Evolutionary conservation across 2,329 filamentous ascomycete species (phyloP).

Genomic region (Colletotrichum ledebouriae): DNA sequence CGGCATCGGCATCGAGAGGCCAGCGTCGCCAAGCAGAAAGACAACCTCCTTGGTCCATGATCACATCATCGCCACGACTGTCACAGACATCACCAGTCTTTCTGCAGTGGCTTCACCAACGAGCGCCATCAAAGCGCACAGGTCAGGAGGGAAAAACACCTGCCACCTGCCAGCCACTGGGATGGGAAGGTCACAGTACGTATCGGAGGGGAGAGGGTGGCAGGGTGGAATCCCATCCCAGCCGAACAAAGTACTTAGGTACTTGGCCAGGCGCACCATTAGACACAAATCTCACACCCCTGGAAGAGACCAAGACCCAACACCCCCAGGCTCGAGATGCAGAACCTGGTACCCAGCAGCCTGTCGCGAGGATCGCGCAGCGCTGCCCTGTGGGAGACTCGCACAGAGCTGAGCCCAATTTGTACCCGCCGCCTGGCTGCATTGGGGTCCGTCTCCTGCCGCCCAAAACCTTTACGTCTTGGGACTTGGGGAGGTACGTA

Average conservation of each 20-base stretch:
- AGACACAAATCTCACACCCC: slow-evolving; percentile 24
- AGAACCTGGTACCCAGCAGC: neutral
- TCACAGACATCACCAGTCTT: neutral
- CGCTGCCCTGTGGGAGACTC: slow-evolving; percentile 26
- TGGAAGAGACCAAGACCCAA: neutral
- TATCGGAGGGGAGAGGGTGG: neutral
- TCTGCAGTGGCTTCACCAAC: slow-evolving; percentile 14
- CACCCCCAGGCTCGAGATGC: neutral
- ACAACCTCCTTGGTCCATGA: neutral
- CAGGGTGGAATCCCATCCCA: slow-evolving; percentile 11
- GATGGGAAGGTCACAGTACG: neutral
- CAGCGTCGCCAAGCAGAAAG: slow-evolving; percentile 30
- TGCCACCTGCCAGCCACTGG: slow-evolving; percentile 17
- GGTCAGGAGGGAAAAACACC: neutral
- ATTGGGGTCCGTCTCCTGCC: neutral
- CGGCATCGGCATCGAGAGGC: slow-evolving; percentile 40
- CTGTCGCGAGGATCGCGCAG: neutral
- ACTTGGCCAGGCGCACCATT: slow-evolving; percentile 1
- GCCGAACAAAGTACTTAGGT: neutral
- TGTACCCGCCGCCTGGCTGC: slow-evolving; percentile 21
- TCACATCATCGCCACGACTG: neutral
- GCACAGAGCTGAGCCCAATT: slow-evolving; percentile 8
- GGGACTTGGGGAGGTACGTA: slow-evolving; percentile 18
- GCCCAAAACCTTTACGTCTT: slow-evolving; percentile 10
- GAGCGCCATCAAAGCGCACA: slow-evolving; percentile 12